These are phyloP conservation scores for Yarrowia phangngaensis DNA, from an alignment of 805 yeast genomes.

Conservation along the genomic window DNA sequence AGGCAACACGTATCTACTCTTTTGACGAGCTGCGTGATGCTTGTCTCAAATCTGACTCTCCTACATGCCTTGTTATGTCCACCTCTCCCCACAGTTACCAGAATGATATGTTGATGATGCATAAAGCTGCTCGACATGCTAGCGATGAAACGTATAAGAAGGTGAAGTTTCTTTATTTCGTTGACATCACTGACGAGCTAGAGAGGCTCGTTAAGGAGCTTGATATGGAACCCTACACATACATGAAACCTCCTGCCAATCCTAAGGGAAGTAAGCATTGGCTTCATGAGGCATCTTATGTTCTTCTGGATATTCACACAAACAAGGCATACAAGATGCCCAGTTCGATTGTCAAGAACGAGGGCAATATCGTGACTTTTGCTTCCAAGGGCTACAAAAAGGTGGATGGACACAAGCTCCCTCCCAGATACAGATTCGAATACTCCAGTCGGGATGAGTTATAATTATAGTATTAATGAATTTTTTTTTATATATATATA, in stretches of 20 bases:
- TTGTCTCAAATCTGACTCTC: constrained; percentile 12
- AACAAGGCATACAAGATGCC: constrained; percentile 24
- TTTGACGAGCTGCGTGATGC: constrained; percentile 10
- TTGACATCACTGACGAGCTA: constrained; percentile 19
- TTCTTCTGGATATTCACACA: constrained; percentile 7
- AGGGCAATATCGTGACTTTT: constrained; percentile 14
- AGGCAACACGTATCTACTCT: constrained; percentile 11
- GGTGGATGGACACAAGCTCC: constrained; percentile 18
- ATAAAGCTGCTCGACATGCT: constrained; percentile 16
- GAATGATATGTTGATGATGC: constrained; percentile 2
- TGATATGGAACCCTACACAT: constrained; percentile 11
- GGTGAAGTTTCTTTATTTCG: constrained; percentile 18
- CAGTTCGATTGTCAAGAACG: constrained; percentile 2
- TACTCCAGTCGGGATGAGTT: constrained; percentile 11
- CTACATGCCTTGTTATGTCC: constrained; percentile 6
- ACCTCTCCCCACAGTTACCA: constrained; percentile 20
- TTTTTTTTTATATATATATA: too few relatives aligned
- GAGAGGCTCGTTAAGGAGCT: constrained; percentile 13
- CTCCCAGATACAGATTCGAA: constrained; percentile 14
- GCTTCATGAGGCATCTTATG: constrained; percentile 15
- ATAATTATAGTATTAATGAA: too few relatives aligned
- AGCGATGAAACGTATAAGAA: constrained; percentile 13
- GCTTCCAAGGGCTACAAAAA: constrained; percentile 24
- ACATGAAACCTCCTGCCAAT: constrained; percentile 6
- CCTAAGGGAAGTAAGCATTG: constrained; percentile 6